These are phyloP conservation scores for Krasilnikovozyma curviuscula DNA, from an alignment of 768 basidiomycete genomes.

Conservation along the genomic window DNA sequence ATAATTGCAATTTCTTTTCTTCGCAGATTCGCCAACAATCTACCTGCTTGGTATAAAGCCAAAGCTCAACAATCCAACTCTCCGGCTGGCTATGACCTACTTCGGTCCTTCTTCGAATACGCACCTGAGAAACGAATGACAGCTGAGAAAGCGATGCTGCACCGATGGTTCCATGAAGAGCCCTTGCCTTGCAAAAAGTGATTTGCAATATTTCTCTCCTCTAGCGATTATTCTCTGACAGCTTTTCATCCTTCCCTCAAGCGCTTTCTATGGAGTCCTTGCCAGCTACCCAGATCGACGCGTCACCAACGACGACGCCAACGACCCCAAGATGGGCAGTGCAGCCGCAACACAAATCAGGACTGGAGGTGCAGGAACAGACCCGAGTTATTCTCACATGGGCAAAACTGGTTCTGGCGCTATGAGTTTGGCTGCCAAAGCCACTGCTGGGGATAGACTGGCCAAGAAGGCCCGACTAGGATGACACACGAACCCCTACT, in stretches of 20 bases:
- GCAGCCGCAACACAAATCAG: too few relatives aligned
- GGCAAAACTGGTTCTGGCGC: too few relatives aligned
- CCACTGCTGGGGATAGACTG: too few relatives aligned
- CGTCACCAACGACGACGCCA: conserved; percentile 72
- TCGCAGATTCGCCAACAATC: conserved; percentile 9
- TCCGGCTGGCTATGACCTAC: conserved; percentile 54
- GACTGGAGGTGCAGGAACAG: too few relatives aligned
- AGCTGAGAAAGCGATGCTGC: conserved; percentile 57
- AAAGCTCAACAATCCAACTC: conserved; percentile 37
- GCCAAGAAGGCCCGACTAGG: too few relatives aligned
- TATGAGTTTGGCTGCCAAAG: too few relatives aligned
- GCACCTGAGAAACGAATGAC: conserved; percentile 75
- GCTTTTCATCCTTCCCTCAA: neutral
- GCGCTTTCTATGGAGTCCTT: neutral
- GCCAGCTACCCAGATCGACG: conserved; percentile 61
- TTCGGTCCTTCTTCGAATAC: conserved; percentile 70
- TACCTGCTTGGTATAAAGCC: conserved; percentile 34
- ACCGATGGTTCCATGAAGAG: conserved; percentile 85
- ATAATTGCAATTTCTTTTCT: neutral
- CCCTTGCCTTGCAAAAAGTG: conserved; percentile 71
- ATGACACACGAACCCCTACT: too few relatives aligned
- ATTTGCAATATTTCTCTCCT: conserved; percentile 21
- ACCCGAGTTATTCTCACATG: too few relatives aligned
- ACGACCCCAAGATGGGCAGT: too few relatives aligned
- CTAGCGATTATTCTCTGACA: conserved; percentile 8